Percentiles rank a stretch among this genome's conserved stretches.
Conservation (phyloP, 306 rosid species). For the Albizia julibrissin region DNA sequence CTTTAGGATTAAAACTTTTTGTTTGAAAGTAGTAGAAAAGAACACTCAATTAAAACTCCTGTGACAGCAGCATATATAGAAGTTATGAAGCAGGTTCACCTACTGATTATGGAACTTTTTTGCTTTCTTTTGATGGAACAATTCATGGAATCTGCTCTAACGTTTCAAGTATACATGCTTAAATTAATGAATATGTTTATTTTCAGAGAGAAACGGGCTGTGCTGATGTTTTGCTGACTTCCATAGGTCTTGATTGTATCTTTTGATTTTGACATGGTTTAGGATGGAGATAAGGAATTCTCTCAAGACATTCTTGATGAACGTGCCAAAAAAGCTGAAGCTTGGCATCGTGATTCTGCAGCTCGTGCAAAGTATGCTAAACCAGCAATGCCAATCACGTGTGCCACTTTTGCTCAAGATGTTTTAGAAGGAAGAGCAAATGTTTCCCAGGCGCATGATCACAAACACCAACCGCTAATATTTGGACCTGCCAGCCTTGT, state of each 20-base stretch:
- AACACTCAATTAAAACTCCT: neutral
- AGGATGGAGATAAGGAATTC: conserved; percentile 77
- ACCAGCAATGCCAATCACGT: conserved; percentile 81
- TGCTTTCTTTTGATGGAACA: neutral
- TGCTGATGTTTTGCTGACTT: conserved; percentile 11
- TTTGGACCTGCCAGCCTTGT: conserved; percentile 95
- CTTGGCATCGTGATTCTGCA: conserved; percentile 81
- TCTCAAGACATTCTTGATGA: conserved; percentile 77
- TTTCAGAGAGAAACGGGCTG: conserved; percentile 23
- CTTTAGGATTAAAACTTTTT: neutral
- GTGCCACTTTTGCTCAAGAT: conserved; percentile 98
- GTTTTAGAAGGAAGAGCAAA: conserved; percentile 94
- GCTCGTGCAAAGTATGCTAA: conserved; percentile 59
- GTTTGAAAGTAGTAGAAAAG: conserved; percentile 1
- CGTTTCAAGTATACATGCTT: neutral
- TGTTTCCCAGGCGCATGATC: conserved; percentile 82
- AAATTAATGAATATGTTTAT: neutral
- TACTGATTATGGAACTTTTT: neutral
- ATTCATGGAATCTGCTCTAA: neutral
- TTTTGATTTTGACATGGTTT: conserved; percentile 31
- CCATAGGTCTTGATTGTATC: conserved; percentile 6
- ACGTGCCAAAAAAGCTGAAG: conserved; percentile 76
- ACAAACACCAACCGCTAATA: conserved; percentile 88
- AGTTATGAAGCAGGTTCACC: conserved; percentile 2
- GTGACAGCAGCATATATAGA: neutral